Base-by-base conservation (phyloP, 805 yeast genomes). In the Yamadazyma phyllophila region DNA sequence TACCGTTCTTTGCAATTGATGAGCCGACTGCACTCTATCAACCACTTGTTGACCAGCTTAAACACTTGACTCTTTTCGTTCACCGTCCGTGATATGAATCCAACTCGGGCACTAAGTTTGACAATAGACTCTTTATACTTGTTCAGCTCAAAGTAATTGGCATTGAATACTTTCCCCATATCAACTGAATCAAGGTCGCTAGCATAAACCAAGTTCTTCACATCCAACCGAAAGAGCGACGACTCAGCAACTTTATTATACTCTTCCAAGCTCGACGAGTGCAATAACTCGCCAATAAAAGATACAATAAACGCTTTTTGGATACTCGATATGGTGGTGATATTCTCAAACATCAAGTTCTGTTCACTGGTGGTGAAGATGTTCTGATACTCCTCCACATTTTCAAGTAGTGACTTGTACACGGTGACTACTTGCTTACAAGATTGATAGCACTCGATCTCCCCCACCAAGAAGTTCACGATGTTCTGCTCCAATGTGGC, bases 281-380 rank as follows among this genome's bases (percentile, higher is more conserved):
- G 32, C n/a, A 41, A 30, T 24, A 51, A 39, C n/a, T 43, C 43
- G 7, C 45, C 42, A 2, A 46, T 31, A 2, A 47, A 33, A n/a
- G 37, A 26, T 34, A 48, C 48, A 7, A 47, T 26, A 27, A 52
- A 51, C 6, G 32, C 37, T 26, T 37, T 54, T 17, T 53, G 53
- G n/a, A 73, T 52, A 8, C 69, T 66, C 5, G 63, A 45, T 27
- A 77, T 62, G 1, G 73, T 63, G 12, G 62, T 69, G 32, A 74
- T 52, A 49, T 75, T 74, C 1, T 78, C 76, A 59, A 77, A 76
- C 1, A 77, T 50, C 7, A 66, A 43, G 4, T 65, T 37, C 44
- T 67, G 69, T 27, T 75, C 77, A 17, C 58, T 58, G 4, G 53
- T 41, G 20, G 66, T 52, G 9, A 75, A 53, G 11, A 66, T 61